Percentiles rank a stretch among this genome's conserved stretches.
These are phyloP conservation scores for Vigna nakashimae DNA, from an alignment of 306 rosid genomes.

Conservation along the genomic window DNA sequence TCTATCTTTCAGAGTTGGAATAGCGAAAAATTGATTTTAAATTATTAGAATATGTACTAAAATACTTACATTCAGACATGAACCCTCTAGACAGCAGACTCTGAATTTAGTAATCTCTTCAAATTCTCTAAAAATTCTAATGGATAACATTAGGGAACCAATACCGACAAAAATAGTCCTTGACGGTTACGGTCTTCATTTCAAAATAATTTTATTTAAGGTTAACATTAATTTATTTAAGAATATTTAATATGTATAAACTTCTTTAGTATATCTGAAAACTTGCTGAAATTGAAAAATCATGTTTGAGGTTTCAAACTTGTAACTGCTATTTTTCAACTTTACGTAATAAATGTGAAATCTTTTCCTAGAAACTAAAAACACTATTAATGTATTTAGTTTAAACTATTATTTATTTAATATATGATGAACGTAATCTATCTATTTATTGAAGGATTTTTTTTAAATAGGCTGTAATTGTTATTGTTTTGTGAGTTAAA, in stretches of 20 bases:
- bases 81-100: not conserved
- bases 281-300: too few relatives aligned
- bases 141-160: not conserved
- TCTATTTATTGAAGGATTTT: not conserved
- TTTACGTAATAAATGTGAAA: too few relatives aligned
- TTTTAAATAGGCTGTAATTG: not conserved
- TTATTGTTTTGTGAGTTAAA: not conserved
- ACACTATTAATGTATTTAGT: not conserved
- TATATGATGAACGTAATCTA: too few relatives aligned
- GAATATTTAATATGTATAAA: not conserved
- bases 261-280: too few relatives aligned
- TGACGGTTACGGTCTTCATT: not conserved
- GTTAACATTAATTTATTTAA: not conserved
- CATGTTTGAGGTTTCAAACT: not conserved
- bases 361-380: too few relatives aligned
- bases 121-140: not conserved
- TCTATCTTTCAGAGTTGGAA: too few relatives aligned
- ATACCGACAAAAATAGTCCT: not conserved
- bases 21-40: not conserved
- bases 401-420: not conserved
- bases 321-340: not conserved
- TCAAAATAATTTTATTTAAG: too few relatives aligned
- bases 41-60: not conserved
- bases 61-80: not conserved
- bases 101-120: not conserved